A percentile compares a stretch with the other conserved stretches of the same genome.
Conservation (phyloP, 2,329 filamentous ascomycete species). For the Sarocladium oryzae region DNA sequence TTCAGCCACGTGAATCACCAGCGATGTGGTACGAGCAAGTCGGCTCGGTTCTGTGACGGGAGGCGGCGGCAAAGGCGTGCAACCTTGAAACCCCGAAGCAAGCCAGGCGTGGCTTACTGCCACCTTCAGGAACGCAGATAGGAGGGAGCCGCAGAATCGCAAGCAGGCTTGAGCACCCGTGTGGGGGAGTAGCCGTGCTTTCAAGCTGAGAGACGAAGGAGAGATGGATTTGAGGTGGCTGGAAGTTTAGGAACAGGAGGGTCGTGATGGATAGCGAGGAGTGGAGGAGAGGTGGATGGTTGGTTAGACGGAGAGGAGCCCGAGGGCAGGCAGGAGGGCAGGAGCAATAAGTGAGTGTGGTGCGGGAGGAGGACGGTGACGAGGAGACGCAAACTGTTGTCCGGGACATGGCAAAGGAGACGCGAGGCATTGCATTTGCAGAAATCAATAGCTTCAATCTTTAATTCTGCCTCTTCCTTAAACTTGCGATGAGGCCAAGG, state of each 20-base stretch:
- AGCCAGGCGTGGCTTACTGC: neutral
- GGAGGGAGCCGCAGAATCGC: neutral
- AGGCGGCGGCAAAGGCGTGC: neutral
- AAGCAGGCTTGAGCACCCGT: neutral
- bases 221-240: neutral
- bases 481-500: too few relatives aligned
- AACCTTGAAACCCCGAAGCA: neutral
- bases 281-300: neutral
- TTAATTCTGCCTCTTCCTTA: too few relatives aligned
- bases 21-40: neutral
- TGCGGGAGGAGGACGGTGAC: neutral
- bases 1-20: slow-evolving; percentile 6
- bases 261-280: neutral
- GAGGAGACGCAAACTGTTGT: too few relatives aligned
- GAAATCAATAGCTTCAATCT: too few relatives aligned
- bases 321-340: too few relatives aligned
- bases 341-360: neutral
- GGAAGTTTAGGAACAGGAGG: neutral
- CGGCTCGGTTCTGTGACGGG: neutral
- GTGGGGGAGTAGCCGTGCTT: neutral
- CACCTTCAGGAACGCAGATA: slow-evolving; percentile 2
- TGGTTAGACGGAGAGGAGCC: neutral
- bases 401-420: too few relatives aligned
- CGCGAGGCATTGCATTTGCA: too few relatives aligned
- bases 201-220: neutral